Evolutionary conservation across 1,284 basidiomycete genomes (phyloP), one percentile per base, ranked within the genome.

Genomic region (Meripilus lineatus): DNA sequence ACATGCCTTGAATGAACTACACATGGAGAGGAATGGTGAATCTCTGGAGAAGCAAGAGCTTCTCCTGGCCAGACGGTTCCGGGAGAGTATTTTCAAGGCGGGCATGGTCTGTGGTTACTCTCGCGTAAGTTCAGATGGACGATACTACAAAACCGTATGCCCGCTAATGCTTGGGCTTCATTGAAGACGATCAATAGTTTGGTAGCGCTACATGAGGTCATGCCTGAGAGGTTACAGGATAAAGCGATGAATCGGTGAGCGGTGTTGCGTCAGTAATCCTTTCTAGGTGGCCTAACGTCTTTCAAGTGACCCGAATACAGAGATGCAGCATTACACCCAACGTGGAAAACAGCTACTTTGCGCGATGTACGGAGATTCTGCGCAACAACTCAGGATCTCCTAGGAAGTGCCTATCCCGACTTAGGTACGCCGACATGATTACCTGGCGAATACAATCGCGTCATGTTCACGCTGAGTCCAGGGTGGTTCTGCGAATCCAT

Each of bases 391-490:
- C 66, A 67, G 46, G 41, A 38, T 5, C 40, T 74, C 20, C 51
- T 77, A 5, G 55, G 59, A 43, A 50, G 53, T n/a, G 64, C 69
- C 32, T 74, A 72, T 54, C 75, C 75, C 0, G 76, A 78, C 49
- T 63, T 78, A 52, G 75, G 75, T 75, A 44, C 20, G 52, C 40
- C 33, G n/a, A 32, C 24, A 21, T n/a, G n/a, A n/a, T n/a, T n/a
- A n/a, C n/a, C n/a, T n/a, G 11, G 22, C 7, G 10, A 10, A 26
- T 21, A 37, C 21, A 25, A 13, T 33, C 15, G 14, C n/a, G n/a
- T n/a, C n/a, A n/a, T 23, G 15, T 14, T 21, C n/a, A 14, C 21
- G 20, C 13, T n/a, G n/a, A n/a, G n/a, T n/a, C n/a, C n/a, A n/a
- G n/a, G n/a, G n/a, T n/a, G n/a, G n/a, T n/a, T n/a, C n/a, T 68